phyloP scores from a whole-genome alignment of 2,329 filamentous ascomycete species.

The Monosporascus sp. region DNA sequence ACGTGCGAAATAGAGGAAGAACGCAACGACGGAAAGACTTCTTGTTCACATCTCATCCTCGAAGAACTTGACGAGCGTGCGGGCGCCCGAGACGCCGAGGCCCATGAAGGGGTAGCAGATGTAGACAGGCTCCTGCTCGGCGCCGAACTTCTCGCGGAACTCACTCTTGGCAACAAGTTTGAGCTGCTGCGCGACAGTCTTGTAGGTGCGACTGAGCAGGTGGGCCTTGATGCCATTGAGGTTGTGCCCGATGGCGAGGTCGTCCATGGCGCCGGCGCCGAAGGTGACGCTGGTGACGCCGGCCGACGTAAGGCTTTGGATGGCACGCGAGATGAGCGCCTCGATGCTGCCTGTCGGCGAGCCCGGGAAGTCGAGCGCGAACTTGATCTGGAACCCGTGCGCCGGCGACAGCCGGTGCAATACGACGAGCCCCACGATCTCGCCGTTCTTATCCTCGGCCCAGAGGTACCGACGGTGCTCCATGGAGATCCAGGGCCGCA shows the following conservation, averaged over 20 bases:
- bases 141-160: conserved; percentile 87
- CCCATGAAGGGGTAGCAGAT: conserved; percentile 87
- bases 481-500: conserved; percentile 80
- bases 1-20: neutral
- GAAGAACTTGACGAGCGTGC: conserved; percentile 87
- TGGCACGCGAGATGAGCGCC: conserved; percentile 57
- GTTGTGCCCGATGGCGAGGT: conserved; percentile 74
- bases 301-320: conserved; percentile 48
- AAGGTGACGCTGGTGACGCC: conserved; percentile 73
- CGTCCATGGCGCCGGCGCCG: conserved; percentile 72
- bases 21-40: neutral
- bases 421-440: conserved; percentile 72
- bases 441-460: conserved; percentile 66
- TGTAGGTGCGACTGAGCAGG: conserved; percentile 78
- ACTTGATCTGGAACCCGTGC: conserved; percentile 92
- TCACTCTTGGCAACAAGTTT: conserved; percentile 67
- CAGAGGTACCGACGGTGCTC: conserved; percentile 83
- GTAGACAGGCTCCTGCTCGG: conserved; percentile 76
- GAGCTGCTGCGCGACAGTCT: conserved; percentile 40
- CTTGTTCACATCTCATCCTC: conserved; percentile 49
- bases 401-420: conserved; percentile 74
- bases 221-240: conserved; percentile 74
- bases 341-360: conserved; percentile 86
- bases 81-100: conserved; percentile 72
- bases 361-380: conserved; percentile 87